phyloP scores from a whole-genome alignment of 2,329 filamentous ascomycete genomes.

The Colletotrichum australisinense region DNA sequence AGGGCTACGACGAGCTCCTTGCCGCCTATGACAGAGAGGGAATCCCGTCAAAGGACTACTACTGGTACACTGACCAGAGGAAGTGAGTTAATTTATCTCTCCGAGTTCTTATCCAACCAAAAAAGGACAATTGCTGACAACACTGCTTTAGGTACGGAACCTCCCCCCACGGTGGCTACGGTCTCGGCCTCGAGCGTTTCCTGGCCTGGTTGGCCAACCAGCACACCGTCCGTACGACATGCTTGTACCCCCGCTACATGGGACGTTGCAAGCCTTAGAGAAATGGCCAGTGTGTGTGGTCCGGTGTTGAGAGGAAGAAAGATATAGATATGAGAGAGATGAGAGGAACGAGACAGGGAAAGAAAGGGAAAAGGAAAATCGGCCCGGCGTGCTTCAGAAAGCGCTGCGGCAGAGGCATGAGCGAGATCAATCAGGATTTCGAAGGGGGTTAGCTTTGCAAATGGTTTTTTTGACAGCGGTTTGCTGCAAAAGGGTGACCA shows the following conservation, averaged over 20 bases:
- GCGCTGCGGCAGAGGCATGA: conserved; percentile 19
- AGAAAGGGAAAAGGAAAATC: background rate
- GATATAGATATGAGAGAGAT: background rate
- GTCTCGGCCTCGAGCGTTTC: conserved; percentile 87
- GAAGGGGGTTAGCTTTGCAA: conserved; percentile 18
- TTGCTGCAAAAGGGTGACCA: conserved; percentile 9
- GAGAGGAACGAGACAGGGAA: background rate
- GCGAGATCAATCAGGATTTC: conserved; percentile 22
- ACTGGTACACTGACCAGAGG: conserved; percentile 98
- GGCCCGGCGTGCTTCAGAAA: conserved; percentile 4
- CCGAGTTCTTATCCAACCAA: background rate
- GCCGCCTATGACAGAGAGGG: conserved; percentile 87
- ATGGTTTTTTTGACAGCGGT: conserved; percentile 31
- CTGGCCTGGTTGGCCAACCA: conserved; percentile 73
- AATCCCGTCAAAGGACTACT: conserved; percentile 87
- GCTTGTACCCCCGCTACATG: conserved; percentile 85
- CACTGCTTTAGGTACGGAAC: conserved; percentile 78
- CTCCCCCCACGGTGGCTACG: conserved; percentile 92
- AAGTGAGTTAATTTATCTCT: conserved; percentile 64
- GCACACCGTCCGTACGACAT: conserved; percentile 73
- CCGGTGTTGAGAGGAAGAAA: background rate
- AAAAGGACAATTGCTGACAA: background rate
- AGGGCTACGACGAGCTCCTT: conserved; percentile 89
- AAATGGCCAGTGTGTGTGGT: background rate
- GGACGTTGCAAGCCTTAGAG: conserved; percentile 80